Evolutionary conservation across 2,329 filamentous ascomycete species (phyloP).

Genomic region (Exophiala viscosa): DNA sequence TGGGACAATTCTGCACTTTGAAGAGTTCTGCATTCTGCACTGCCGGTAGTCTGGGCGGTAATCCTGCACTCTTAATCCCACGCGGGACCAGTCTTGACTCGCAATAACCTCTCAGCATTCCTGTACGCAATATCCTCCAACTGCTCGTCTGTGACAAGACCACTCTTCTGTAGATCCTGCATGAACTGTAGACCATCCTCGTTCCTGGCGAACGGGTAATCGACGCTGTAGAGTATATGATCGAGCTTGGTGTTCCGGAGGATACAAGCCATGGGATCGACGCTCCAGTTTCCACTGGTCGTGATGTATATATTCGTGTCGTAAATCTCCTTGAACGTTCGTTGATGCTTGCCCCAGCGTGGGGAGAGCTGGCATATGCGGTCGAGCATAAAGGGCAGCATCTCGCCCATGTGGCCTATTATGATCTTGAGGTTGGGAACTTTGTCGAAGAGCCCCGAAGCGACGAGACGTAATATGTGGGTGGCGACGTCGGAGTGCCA

Average conservation of each 20-base stretch:
- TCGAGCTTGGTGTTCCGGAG: slow-evolving; percentile 39
- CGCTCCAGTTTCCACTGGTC: slow-evolving; percentile 52
- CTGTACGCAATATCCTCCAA: slow-evolving; percentile 48
- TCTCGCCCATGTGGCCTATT: slow-evolving; percentile 52
- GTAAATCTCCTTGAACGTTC: slow-evolving; percentile 50
- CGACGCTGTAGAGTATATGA: slow-evolving; percentile 54
- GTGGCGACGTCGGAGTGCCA: slow-evolving; percentile 40
- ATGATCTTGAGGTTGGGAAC: slow-evolving; percentile 54
- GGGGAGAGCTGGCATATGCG: slow-evolving; percentile 19
- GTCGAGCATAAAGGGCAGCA: slow-evolving; percentile 53
- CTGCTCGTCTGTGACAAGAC: slow-evolving; percentile 47
- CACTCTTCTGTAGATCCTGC: slow-evolving; percentile 48
- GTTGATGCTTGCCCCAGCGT: slow-evolving; percentile 25
- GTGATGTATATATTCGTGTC: slow-evolving; percentile 57
- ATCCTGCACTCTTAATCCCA: slow-evolving; percentile 6
- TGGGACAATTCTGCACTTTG: no score
- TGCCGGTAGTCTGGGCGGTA: not conserved
- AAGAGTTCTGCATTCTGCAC: no score
- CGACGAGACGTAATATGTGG: slow-evolving; percentile 45
- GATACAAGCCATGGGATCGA: slow-evolving; percentile 46
- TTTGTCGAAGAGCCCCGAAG: slow-evolving; percentile 53
- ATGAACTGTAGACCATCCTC: slow-evolving; percentile 49
- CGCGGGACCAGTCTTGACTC: slow-evolving; percentile 8
- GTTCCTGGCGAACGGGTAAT: slow-evolving; percentile 55
- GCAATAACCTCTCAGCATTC: slow-evolving; percentile 51